Base-by-base conservation (phyloP, 2,329 filamentous ascomycete species). In the Fusarium fracticaudum region DNA sequence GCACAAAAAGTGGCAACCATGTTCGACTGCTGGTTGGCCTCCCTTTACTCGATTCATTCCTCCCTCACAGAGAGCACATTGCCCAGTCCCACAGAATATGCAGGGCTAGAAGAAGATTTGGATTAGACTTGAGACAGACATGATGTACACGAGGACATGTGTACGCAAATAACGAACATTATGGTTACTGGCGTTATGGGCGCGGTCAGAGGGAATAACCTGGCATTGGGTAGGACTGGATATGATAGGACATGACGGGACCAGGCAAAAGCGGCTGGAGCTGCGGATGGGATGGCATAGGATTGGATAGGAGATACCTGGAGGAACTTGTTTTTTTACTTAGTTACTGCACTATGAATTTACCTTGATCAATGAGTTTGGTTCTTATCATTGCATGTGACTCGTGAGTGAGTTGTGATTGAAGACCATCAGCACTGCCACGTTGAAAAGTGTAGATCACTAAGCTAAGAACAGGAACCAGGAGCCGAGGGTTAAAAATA, bases 11-110 rank as follows among this genome's bases (percentile, higher is more conserved):
- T 80, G 29, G 73, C 71, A 11, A 76, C 75, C 26, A 86, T 87
- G 80, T 86, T 90, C 50, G 85, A 87, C 61, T 83, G 82, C 63
- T 90, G 88, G 88, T 77, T 90, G 43, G 77, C 81, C 50, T 83
- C 87, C 20, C 80, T 90, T 26, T 85, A 87, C 63, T 74, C 79
- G 8, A 81, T 89, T 22, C 87, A 89, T 64, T 72, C 57, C n/a
- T 75, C 76, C 8, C 65, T 82, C n/a, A 76, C 73, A 1, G 72
- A 61, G 26, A 75, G 76, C 33, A 69, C 54, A n/a, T 67, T 76
- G 8, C 73, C 68, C 31, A 77, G 75, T 40, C 80, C 78, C 18
- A 79, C 77, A 43, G 79, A 81, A 48, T 81, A 81, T 64, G 78
- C 68, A 50, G 79, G 79, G 15, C 55, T 79, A 43, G 75, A 76